Evolutionary conservation across 306 rosid genomes (phyloP).

Genomic region (Arachis hypogaea): DNA sequence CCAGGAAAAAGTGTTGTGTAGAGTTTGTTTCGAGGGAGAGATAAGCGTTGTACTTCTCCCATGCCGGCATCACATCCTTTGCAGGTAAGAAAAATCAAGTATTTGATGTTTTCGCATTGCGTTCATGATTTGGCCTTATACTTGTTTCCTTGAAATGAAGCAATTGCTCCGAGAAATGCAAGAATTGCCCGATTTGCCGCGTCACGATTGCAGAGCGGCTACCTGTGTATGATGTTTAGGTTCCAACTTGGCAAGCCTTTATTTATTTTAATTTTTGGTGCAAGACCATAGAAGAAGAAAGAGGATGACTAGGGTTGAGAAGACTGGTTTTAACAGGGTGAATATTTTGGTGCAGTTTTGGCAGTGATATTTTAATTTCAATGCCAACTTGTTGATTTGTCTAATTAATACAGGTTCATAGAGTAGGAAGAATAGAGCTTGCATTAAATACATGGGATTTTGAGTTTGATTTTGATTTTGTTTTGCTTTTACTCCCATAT

Average conservation of each 20-base stretch:
- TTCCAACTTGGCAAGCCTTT: constrained; percentile 38
- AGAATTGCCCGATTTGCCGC: constrained; percentile 92
- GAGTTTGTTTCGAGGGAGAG: constrained; percentile 92
- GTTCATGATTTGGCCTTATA: constrained; percentile 26
- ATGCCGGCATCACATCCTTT: constrained; percentile 87
- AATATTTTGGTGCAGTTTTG: constrained; percentile 43
- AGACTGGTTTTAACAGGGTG: constrained; percentile 34
- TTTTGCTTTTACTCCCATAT: constrained; percentile 13
- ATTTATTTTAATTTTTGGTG: constrained; percentile 18
- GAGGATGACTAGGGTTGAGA: constrained; percentile 35
- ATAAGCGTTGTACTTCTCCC: constrained; percentile 92
- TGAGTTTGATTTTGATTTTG: constrained; percentile 37
- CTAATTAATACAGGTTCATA: constrained; percentile 36
- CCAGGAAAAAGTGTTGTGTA: constrained; percentile 95
- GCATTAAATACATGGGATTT: constrained; percentile 35
- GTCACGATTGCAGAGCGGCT: constrained; percentile 66
- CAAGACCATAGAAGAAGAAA: constrained; percentile 42
- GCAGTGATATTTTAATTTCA: constrained; percentile 20
- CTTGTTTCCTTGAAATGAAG: constrained; percentile 56
- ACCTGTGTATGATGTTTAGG: constrained; percentile 90
- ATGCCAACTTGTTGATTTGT: constrained; percentile 30
- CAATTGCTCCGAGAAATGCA: constrained; percentile 81
- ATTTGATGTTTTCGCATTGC: constrained; percentile 5
- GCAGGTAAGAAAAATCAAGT: constrained; percentile 66
- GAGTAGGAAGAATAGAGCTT: constrained; percentile 38